Percentiles rank a stretch among this genome's conserved stretches.
These are phyloP conservation scores for Calonectria ilicicola DNA, from an alignment of 2,329 filamentous ascomycete genomes.

Conservation along the genomic window DNA sequence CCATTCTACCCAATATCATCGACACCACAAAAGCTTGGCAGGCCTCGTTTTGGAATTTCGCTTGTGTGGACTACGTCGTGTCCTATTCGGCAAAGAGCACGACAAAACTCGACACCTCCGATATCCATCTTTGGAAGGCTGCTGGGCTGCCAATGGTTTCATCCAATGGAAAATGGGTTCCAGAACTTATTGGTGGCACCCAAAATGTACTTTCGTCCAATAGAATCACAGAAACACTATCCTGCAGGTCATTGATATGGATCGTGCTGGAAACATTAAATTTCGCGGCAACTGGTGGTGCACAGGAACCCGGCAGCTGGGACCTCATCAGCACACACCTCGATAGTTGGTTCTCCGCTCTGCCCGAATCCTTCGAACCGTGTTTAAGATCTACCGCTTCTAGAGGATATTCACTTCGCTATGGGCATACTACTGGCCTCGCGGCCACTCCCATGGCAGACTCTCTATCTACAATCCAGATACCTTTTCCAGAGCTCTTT, in stretches of 20 bases:
- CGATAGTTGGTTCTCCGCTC: not conserved
- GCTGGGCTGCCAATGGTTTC: not conserved
- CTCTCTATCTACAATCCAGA: not conserved
- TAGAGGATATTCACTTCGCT: not conserved
- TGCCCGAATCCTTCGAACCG: not conserved
- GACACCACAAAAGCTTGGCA: conserved; percentile 13
- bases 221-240: not conserved
- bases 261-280: not conserved
- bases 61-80: not conserved
- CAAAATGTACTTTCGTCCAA: not conserved
- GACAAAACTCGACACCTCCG: not conserved
- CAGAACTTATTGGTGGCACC: not conserved
- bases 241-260: conserved; percentile 4
- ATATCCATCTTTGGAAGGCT: conserved; percentile 4
- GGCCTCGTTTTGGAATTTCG: conserved; percentile 13
- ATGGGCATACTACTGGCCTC: not conserved
- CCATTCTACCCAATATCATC: not conserved
- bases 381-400: not conserved
- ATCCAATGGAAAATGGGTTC: not conserved
- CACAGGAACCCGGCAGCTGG: not conserved
- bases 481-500: conserved; percentile 7
- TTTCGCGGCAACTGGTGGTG: not conserved
- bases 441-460: not conserved
- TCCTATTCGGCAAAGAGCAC: not conserved
- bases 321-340: not conserved